phyloP scores from a whole-genome alignment of 2,329 filamentous ascomycete genomes.

The Pseudogymnoascus sp. region DNA sequence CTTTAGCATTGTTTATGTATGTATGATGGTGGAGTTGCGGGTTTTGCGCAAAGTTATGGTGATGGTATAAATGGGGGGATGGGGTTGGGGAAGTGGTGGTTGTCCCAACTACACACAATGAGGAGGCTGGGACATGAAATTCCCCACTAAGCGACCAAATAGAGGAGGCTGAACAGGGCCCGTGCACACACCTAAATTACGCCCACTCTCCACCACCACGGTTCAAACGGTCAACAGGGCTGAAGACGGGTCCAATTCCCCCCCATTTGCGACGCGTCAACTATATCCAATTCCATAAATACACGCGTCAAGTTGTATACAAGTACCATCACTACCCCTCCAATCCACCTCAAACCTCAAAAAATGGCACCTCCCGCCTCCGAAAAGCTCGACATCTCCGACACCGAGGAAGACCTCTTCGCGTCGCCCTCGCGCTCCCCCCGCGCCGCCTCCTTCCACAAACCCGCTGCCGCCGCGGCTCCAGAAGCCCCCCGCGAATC shows the following conservation, averaged over 20 bases:
- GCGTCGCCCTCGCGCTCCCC: constrained; percentile 42
- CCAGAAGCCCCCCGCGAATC: constrained; percentile 41
- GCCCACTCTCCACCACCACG: neutral
- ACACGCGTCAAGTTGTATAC: neutral
- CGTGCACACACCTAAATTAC: neutral
- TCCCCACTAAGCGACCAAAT: constrained; percentile 1
- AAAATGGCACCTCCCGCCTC: constrained; percentile 23
- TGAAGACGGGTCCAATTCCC: neutral
- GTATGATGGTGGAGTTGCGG: neutral
- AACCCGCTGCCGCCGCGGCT: constrained; percentile 22
- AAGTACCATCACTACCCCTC: neutral
- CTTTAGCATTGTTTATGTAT: neutral
- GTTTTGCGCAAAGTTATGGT: neutral
- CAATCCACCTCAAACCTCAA: neutral
- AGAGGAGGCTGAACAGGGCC: neutral
- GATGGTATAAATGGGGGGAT: neutral
- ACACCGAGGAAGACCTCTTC: constrained; percentile 48
- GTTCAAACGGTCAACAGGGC: neutral
- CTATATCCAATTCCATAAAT: neutral
- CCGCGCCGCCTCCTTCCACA: constrained; percentile 21
- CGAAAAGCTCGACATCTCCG: constrained; percentile 42
- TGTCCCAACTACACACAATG: neutral
- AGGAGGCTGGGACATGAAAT: neutral
- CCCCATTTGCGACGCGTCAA: neutral
- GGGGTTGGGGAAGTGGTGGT: neutral